Evolutionary conservation across 1,139 yeast species (phyloP), one percentile per base, ranked within the genome.

Genomic region (Yamadazyma conglobata): DNA sequence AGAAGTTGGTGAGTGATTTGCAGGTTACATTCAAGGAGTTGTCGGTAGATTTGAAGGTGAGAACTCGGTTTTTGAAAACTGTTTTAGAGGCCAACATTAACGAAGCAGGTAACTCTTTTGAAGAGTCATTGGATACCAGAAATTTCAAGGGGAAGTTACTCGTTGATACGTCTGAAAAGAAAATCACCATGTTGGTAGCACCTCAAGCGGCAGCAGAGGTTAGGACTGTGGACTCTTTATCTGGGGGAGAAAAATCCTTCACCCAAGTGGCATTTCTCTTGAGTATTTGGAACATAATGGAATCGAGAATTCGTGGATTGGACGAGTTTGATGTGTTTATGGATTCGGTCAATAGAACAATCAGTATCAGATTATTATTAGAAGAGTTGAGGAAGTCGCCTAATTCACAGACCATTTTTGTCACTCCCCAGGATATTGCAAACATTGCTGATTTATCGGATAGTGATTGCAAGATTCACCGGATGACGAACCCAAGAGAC

Each of bases 291-390:
- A 78, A 79, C 40, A 81, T 87, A 15, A 88, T 91, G 95, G 79
- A 83, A 36, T 80, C 95, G 0, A 76, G 82, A 37, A 73, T 93
- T 14, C 73, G 95, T 38, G 97, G 96, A 0, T 62, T 93, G 37
- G 99, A 93, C 58, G 99, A 93, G 56, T 93, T 91, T 54, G 99
- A 93, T 60, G 98, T 93, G 18, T 93, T 82, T 48, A 91, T 93
- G 98, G 99, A 93, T 56, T 87, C 89, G 28, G 86, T 87, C 16
- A 89, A 89, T 50, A 73, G 98, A 44, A 72, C 81, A 27, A 76
- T 84, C 32, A 88, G 96, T 42, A 78, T 93, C 50, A 70, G 75
- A 34, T 62, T 89, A 44, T 78, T 93, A 50, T 66, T 88, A 33
- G 73, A 72, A 15, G 85, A 88, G 40, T 71, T 89, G 26, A 57